A percentile compares a stretch with the other conserved stretches of the same genome.
Conservation (phyloP, 2,329 filamentous ascomycete genomes). For the Epichloe typhina region DNA sequence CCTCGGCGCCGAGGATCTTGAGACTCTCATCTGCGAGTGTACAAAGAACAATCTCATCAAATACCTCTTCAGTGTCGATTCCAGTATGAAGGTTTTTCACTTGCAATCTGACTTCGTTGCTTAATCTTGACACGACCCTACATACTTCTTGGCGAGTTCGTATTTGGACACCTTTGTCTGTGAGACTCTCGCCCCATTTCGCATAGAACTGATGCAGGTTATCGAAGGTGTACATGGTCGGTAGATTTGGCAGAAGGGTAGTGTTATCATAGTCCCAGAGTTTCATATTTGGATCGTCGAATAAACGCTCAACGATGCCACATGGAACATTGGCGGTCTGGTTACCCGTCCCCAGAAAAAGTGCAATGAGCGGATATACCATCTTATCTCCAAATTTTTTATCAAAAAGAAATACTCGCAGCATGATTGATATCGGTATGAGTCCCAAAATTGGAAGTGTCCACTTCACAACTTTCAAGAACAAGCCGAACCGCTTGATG, state of each 20-base stretch:
- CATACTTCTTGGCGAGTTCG: slow-evolving; percentile 43
- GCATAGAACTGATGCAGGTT: slow-evolving; percentile 48
- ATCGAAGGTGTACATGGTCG: slow-evolving; percentile 54
- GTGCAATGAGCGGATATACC: slow-evolving; percentile 56
- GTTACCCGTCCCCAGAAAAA: slow-evolving; percentile 65
- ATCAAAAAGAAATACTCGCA: slow-evolving; percentile 55
- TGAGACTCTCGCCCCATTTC: slow-evolving; percentile 41
- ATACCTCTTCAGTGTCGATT: slow-evolving; percentile 38
- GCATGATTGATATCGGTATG: slow-evolving; percentile 49
- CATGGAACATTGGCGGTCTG: slow-evolving; percentile 58
- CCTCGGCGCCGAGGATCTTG: slow-evolving; percentile 42
- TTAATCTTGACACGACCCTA: slow-evolving; percentile 35
- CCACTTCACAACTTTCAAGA: slow-evolving; percentile 44
- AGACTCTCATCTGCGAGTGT: slow-evolving; percentile 52
- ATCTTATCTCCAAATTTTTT: slow-evolving; percentile 59
- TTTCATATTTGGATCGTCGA: slow-evolving; percentile 44
- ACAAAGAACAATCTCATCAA: slow-evolving; percentile 55
- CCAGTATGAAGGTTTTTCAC: slow-evolving; percentile 37
- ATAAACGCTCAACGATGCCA: slow-evolving; percentile 50
- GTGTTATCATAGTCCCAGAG: slow-evolving; percentile 45
- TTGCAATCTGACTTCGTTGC: slow-evolving; percentile 37
- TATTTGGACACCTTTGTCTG: slow-evolving; percentile 41
- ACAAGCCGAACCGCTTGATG: slow-evolving; percentile 40
- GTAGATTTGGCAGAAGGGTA: slow-evolving; percentile 43
- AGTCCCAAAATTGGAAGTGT: slow-evolving; percentile 48